Conservation (phyloP, 306 rosid species). For the Citrullus colocynthis region DNA sequence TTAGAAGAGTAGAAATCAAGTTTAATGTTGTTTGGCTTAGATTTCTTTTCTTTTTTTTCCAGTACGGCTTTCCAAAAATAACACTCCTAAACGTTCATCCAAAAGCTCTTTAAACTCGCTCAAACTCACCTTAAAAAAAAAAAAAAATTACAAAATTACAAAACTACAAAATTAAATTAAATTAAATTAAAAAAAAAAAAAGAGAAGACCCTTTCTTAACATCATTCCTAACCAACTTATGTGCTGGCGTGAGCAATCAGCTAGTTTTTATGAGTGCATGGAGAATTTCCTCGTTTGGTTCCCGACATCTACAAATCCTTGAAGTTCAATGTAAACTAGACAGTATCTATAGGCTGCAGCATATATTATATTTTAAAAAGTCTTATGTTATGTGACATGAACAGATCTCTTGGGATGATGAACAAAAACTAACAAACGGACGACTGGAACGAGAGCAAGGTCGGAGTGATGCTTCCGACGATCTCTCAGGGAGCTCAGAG, state of each 20-base stretch:
- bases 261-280: neutral
- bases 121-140: neutral
- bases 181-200: too few relatives aligned
- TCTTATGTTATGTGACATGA: neutral
- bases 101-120: neutral
- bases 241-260: neutral
- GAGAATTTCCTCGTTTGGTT: neutral
- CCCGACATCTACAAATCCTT: neutral
- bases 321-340: neutral
- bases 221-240: neutral
- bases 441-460: slow-evolving; percentile 50
- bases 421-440: slow-evolving; percentile 37
- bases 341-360: neutral
- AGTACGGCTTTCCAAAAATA: neutral
- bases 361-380: neutral
- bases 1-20: neutral
- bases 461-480: slow-evolving; percentile 53
- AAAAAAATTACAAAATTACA: too few relatives aligned
- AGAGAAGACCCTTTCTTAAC: neutral
- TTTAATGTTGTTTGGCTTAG: too few relatives aligned
- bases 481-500: slow-evolving; percentile 63
- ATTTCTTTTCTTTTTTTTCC: too few relatives aligned
- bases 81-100: neutral
- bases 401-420: slow-evolving; percentile 64
- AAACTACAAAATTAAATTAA: too few relatives aligned